Conservation (phyloP, 371 early-diverging fungal species). For the Capillidium heterosporum region DNA sequence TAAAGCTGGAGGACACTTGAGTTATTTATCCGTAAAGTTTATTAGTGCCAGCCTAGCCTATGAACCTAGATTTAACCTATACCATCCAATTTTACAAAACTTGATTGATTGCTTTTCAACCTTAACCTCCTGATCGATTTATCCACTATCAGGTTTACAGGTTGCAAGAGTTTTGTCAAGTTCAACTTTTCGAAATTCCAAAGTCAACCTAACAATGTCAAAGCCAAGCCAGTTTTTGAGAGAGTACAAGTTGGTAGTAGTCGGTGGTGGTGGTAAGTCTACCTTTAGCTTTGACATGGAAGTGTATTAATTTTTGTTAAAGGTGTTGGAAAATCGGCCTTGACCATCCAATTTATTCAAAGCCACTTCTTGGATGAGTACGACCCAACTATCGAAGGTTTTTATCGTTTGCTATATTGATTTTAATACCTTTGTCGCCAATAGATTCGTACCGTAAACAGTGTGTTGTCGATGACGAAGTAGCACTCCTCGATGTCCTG, state of each 20-base stretch:
- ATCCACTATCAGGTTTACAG: too few relatives aligned
- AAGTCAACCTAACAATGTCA: too few relatives aligned
- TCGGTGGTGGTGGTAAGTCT: slow-evolving; percentile 67
- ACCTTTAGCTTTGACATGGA: not conserved
- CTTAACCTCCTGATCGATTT: too few relatives aligned
- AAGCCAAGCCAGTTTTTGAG: not conserved
- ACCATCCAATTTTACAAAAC: too few relatives aligned
- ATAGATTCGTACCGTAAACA: slow-evolving; percentile 81
- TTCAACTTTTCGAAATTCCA: too few relatives aligned
- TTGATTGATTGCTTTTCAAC: too few relatives aligned
- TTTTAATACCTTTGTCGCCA: not conserved
- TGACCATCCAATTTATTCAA: slow-evolving; percentile 82
- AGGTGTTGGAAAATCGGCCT: slow-evolving; percentile 69
- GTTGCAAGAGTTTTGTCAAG: too few relatives aligned
- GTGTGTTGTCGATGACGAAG: slow-evolving; percentile 64
- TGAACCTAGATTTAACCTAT: too few relatives aligned
- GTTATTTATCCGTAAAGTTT: too few relatives aligned
- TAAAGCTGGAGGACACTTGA: too few relatives aligned
- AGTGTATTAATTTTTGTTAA: not conserved
- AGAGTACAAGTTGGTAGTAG: slow-evolving; percentile 67
- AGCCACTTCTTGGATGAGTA: slow-evolving; percentile 81
- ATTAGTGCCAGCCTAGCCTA: too few relatives aligned
- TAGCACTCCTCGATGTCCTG: slow-evolving; percentile 66
- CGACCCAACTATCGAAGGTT: slow-evolving; percentile 86
- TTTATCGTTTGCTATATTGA: not conserved